These are phyloP conservation scores for Naegleria fowleri DNA, from an alignment of 208 protist genomes.

Conservation along the genomic window DNA sequence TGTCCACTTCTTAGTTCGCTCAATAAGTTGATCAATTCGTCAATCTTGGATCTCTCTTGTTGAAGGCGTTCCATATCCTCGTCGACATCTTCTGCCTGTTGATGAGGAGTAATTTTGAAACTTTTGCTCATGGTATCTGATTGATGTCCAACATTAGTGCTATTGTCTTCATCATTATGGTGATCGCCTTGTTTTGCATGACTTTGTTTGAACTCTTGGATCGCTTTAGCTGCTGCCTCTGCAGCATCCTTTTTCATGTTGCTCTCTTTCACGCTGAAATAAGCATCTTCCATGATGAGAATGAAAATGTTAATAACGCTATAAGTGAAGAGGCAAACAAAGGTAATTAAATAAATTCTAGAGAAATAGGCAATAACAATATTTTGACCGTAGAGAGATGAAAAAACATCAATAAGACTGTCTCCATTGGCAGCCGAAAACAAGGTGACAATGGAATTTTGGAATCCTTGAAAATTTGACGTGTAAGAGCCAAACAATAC, in stretches of 20 bases:
- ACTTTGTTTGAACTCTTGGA: not conserved
- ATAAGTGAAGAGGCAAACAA: conserved; percentile 10
- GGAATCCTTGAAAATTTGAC: conserved; percentile 4
- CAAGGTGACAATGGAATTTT: not conserved
- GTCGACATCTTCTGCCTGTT: not conserved
- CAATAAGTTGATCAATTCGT: not conserved
- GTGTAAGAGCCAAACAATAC: conserved; percentile 25
- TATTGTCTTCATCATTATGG: not conserved
- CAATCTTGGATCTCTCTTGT: not conserved
- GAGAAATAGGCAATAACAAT: not conserved
- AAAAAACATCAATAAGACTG: not conserved
- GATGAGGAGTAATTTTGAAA: too few relatives aligned
- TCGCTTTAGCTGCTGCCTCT: not conserved
- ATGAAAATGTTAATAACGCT: conserved; percentile 25
- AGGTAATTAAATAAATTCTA: conserved; percentile 14
- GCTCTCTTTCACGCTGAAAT: not conserved
- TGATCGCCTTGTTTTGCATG: not conserved
- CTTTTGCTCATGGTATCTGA: not conserved
- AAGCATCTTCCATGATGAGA: conserved; percentile 3
- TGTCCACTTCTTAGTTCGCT: not conserved
- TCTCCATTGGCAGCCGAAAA: conserved; percentile 14
- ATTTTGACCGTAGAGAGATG: not conserved
- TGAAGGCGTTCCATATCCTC: not conserved
- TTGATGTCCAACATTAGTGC: too few relatives aligned
- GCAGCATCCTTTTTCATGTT: not conserved